Evolutionary conservation across 768 basidiomycete species (phyloP).

Genomic region (Tulasnella sp.): DNA sequence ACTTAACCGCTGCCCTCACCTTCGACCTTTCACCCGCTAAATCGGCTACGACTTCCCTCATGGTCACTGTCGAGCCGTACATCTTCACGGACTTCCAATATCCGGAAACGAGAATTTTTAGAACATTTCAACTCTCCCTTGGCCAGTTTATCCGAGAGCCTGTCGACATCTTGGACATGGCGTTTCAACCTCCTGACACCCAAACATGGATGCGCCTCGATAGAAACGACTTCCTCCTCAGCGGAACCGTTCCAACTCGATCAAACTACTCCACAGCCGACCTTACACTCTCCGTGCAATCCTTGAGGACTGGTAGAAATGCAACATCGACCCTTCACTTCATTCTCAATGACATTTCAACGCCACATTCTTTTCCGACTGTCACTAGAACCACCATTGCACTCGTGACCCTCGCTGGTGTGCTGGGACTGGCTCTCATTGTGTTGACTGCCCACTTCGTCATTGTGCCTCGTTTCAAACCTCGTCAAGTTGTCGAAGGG

Average conservation of each 20-base stretch:
- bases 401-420: not conserved
- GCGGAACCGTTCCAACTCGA: not conserved
- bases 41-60: not conserved
- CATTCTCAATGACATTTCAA: not conserved
- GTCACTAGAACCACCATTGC: not conserved
- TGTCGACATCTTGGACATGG: not conserved
- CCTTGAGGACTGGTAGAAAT: not conserved
- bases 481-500: not conserved
- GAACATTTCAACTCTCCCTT: not conserved
- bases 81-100: constrained; percentile 13
- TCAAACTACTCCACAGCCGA: not conserved
- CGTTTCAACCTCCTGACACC: not conserved
- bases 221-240: not conserved
- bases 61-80: constrained; percentile 18
- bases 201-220: constrained; percentile 20
- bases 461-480: not conserved
- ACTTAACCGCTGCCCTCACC: constrained; percentile 12
- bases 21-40: constrained; percentile 1
- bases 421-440: not conserved
- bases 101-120: not conserved
- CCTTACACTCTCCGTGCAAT: not conserved
- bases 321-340: constrained; percentile 7
- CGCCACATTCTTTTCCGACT: not conserved
- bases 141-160: not conserved
- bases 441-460: not conserved